These are phyloP conservation scores for Saccharomycopsis capsularis DNA, from an alignment of 805 yeast species.

Conservation along the genomic window DNA sequence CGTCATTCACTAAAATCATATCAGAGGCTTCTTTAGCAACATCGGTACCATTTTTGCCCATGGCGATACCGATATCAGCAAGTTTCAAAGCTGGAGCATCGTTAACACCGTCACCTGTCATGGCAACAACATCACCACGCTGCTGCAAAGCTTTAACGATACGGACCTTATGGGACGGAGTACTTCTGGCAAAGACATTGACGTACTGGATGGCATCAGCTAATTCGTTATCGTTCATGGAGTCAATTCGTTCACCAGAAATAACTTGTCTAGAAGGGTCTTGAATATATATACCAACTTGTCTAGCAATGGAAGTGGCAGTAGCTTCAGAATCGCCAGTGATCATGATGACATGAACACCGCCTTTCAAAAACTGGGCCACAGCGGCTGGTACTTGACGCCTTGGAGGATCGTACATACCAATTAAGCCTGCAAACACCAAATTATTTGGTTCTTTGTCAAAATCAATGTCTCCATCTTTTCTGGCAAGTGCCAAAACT, in stretches of 20 bases:
- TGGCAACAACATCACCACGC: constrained; percentile 92
- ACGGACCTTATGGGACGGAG: constrained; percentile 88
- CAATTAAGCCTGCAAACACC: constrained; percentile 78
- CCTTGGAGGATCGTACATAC: constrained; percentile 98
- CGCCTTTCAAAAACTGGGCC: constrained; percentile 73
- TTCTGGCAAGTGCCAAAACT: constrained; percentile 71
- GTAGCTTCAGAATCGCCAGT: constrained; percentile 92
- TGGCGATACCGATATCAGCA: constrained; percentile 93
- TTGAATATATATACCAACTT: constrained; percentile 79
- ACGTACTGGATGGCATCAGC: constrained; percentile 74
- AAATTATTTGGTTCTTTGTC: constrained; percentile 43
- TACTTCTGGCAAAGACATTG: constrained; percentile 87
- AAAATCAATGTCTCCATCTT: constrained; percentile 24
- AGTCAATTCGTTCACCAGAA: constrained; percentile 78
- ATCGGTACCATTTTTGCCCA: constrained; percentile 93
- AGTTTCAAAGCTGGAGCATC: constrained; percentile 97
- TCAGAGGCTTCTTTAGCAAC: constrained; percentile 98
- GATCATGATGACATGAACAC: constrained; percentile 97
- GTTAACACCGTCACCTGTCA: constrained; percentile 99
- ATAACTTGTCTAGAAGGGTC: constrained; percentile 62
- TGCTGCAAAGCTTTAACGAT: constrained; percentile 85
- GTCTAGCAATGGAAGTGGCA: constrained; percentile 76
- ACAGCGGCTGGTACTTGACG: constrained; percentile 74
- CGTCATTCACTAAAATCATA: constrained; percentile 96
- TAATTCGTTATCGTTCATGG: constrained; percentile 63